Conservation (phyloP, 176 grass and related monocot genomes). For the Bothriochloa decipiens region DNA sequence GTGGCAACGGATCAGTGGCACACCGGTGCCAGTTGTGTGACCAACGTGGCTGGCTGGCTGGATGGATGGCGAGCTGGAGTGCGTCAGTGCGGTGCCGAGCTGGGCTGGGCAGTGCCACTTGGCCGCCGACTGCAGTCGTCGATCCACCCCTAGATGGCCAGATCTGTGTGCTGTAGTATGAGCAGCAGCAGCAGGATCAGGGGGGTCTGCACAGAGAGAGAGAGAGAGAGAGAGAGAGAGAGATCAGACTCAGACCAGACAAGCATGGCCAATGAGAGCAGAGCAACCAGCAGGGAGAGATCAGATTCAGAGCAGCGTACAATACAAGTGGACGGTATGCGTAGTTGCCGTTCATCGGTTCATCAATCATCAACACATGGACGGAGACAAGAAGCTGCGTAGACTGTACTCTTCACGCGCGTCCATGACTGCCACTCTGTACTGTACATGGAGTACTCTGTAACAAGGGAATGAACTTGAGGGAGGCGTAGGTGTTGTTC, state of each 20-base stretch:
- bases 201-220: neutral
- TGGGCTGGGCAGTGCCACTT: slow-evolving; percentile 13
- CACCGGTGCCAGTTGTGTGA: neutral
- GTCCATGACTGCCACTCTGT: too few species aligned
- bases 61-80: neutral
- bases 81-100: neutral
- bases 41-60: neutral
- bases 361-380: too few species aligned
- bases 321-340: too few species aligned
- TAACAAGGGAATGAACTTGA: too few species aligned
- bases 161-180: neutral
- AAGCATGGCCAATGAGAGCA: neutral
- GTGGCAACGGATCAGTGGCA: neutral
- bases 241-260: neutral
- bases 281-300: too few species aligned
- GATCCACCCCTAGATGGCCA: neutral
- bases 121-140: neutral
- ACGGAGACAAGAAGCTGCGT: neutral
- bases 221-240: neutral
- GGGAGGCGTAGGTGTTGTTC: too few species aligned
- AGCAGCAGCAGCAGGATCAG: neutral
- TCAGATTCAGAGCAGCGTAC: too few species aligned
- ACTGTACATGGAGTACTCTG: too few species aligned
- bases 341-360: too few species aligned
- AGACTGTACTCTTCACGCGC: too few species aligned